A percentile compares a stretch with the other conserved stretches of the same genome.
Conservation (phyloP, 2,329 filamentous ascomycete species). For the Acephala macrosclerotiorum region DNA sequence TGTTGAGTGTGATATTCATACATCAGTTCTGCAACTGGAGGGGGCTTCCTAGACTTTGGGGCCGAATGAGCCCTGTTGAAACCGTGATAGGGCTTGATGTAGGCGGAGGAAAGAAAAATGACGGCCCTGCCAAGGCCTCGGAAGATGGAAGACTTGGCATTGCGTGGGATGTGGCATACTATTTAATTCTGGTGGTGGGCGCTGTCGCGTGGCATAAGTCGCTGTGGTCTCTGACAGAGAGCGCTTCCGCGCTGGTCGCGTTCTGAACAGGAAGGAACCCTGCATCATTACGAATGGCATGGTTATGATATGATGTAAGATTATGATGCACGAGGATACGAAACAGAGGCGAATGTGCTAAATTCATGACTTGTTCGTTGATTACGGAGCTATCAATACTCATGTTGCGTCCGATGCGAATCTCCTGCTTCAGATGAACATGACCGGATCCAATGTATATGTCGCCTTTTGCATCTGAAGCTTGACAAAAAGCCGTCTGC, state of each 20-base stretch:
- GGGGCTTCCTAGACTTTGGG: slow-evolving; percentile 88
- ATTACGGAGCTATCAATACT: neutral
- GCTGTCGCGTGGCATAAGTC: slow-evolving; percentile 73
- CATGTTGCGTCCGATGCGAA: neutral
- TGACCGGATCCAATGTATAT: neutral
- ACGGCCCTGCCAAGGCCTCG: slow-evolving; percentile 35
- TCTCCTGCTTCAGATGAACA: neutral
- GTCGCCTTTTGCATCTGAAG: neutral
- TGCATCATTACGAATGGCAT: neutral
- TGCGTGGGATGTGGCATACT: slow-evolving; percentile 81
- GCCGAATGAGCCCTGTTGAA: slow-evolving; percentile 62
- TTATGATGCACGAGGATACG: neutral
- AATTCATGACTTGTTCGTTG: neutral
- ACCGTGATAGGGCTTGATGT: slow-evolving; percentile 36
- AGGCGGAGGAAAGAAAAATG: slow-evolving; percentile 49
- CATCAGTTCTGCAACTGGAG: slow-evolving; percentile 94
- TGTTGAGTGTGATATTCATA: slow-evolving; percentile 76
- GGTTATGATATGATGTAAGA: neutral
- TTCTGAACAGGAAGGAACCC: slow-evolving; percentile 29
- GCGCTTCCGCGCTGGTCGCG: slow-evolving; percentile 55
- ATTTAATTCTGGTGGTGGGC: slow-evolving; percentile 76
- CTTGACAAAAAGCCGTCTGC: neutral
- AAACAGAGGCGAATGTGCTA: neutral
- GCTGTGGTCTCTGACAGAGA: slow-evolving; percentile 77
- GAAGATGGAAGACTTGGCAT: slow-evolving; percentile 47